Percentiles rank a stretch among this genome's conserved stretches.
Conservation (phyloP, 176 grass and related monocot genomes). For the Raddia guianensis region DNA sequence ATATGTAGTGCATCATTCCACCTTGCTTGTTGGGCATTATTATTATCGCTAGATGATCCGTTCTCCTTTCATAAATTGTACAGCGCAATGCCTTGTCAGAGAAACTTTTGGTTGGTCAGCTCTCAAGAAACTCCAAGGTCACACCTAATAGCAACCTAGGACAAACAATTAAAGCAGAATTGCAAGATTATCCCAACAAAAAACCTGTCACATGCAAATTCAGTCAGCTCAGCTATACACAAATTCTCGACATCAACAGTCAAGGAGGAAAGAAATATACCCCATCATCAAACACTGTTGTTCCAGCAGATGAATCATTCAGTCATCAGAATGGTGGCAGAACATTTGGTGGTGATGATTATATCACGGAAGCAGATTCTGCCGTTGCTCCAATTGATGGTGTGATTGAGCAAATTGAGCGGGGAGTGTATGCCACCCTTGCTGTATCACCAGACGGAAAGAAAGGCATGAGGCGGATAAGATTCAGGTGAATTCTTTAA, state of each 20-base stretch:
- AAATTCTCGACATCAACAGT: neutral
- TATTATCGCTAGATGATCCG: neutral
- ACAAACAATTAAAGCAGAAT: slow-evolving; percentile 14
- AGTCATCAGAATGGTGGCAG: slow-evolving; percentile 33
- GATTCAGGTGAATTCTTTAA: slow-evolving; percentile 69
- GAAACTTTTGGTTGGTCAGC: slow-evolving; percentile 41
- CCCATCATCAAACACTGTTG: slow-evolving; percentile 2
- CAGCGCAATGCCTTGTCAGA: slow-evolving; percentile 69
- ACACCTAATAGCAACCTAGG: slow-evolving; percentile 6
- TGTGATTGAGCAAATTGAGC: slow-evolving; percentile 71
- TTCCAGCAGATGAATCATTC: slow-evolving; percentile 10
- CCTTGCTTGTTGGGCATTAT: neutral
- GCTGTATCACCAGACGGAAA: slow-evolving; percentile 43
- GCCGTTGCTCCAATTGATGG: neutral
- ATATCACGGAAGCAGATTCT: slow-evolving; percentile 3
- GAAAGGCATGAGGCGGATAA: slow-evolving; percentile 71
- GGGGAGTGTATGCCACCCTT: slow-evolving; percentile 76
- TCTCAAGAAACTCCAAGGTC: slow-evolving; percentile 22
- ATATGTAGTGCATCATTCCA: neutral
- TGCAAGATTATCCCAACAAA: neutral
- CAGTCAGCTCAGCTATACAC: slow-evolving; percentile 4
- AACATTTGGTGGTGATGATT: slow-evolving; percentile 30
- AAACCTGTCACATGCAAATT: neutral
- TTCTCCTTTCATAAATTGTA: slow-evolving; percentile 29
- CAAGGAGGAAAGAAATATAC: slow-evolving; percentile 4